A percentile compares a stretch with the other conserved stretches of the same genome.
Evolutionary conservation across 1,284 basidiomycete genomes (phyloP).

Genomic region (Ustilago cynodontis): DNA sequence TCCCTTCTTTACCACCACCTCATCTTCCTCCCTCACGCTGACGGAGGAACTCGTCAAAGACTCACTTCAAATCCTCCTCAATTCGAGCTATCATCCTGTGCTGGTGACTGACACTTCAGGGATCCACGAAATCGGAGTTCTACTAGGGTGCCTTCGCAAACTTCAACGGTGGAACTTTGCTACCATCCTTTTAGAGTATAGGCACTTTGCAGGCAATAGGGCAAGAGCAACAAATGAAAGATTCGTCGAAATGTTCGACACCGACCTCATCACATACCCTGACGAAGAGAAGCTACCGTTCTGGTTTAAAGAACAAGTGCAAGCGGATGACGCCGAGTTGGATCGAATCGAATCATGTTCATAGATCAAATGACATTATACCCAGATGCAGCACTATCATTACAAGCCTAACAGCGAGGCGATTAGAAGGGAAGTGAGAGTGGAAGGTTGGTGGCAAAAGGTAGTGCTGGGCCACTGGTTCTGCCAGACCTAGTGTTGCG

Average conservation of each 20-base stretch:
- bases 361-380: constrained; percentile 11
- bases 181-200: constrained; percentile 66
- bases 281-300: constrained; percentile 46
- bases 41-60: constrained; percentile 63
- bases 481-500: background rate
- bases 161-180: constrained; percentile 67
- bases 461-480: constrained; percentile 4
- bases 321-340: constrained; percentile 45
- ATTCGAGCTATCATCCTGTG: constrained; percentile 50
- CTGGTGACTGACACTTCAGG: constrained; percentile 65
- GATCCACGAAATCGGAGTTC: constrained; percentile 64
- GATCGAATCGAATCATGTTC: constrained; percentile 17
- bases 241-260: constrained; percentile 69
- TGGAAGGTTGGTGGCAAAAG: constrained; percentile 30
- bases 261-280: constrained; percentile 62
- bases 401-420: background rate
- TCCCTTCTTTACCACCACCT: constrained; percentile 24
- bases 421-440: constrained; percentile 22
- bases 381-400: background rate
- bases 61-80: constrained; percentile 59
- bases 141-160: constrained; percentile 64
- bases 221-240: constrained; percentile 63
- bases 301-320: constrained; percentile 59
- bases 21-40: constrained; percentile 23
- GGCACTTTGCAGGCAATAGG: constrained; percentile 62